Evolutionary conservation across 2,329 filamentous ascomycete genomes (phyloP).

Genomic region (Alternaria burnsii): DNA sequence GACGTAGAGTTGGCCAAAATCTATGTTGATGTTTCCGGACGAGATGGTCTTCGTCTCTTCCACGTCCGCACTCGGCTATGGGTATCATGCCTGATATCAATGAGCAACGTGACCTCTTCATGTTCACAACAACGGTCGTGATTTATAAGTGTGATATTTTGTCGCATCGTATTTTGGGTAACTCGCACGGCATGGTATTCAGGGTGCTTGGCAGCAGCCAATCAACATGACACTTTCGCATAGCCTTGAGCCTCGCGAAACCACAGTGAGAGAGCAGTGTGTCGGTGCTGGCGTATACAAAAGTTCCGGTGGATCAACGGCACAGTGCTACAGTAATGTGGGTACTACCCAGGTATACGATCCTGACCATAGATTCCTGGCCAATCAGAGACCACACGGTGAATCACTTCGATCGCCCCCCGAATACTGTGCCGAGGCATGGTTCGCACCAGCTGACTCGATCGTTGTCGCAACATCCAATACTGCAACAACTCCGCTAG

Average conservation of each 20-base stretch:
- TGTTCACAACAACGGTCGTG: too few relatives aligned
- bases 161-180: too few relatives aligned
- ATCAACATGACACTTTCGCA: background rate
- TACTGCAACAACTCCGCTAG: background rate
- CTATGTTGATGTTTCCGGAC: too few relatives aligned
- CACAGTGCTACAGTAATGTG: rapidly evolving
- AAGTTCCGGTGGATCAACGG: background rate
- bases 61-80: too few relatives aligned
- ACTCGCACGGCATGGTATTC: too few relatives aligned
- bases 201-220: too few relatives aligned
- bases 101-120: too few relatives aligned
- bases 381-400: background rate
- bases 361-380: background rate
- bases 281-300: background rate
- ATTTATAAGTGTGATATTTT: too few relatives aligned
- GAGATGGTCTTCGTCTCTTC: too few relatives aligned
- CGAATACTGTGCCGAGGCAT: background rate
- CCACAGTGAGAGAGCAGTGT: background rate
- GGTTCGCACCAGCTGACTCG: background rate
- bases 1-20: too few relatives aligned
- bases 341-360: background rate
- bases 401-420: background rate
- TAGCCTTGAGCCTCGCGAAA: background rate
- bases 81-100: too few relatives aligned
- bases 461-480: background rate